A percentile compares a stretch with the other conserved stretches of the same genome.
These are phyloP conservation scores for Trichoderma koningii DNA, from an alignment of 2,329 filamentous ascomycete species.

Conservation along the genomic window DNA sequence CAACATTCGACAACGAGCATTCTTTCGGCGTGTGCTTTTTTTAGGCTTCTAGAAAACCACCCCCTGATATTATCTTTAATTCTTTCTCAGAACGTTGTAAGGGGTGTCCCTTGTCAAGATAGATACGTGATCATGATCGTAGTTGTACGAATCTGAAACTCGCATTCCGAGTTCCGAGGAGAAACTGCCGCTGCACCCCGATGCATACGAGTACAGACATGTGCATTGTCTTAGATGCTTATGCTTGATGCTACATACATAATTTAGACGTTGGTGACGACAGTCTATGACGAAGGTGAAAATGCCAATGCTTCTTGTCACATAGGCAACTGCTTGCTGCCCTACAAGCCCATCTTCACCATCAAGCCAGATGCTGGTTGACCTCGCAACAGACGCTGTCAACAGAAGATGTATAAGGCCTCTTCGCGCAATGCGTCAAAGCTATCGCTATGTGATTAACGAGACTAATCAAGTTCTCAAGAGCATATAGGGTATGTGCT, in stretches of 20 bases:
- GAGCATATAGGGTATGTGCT: neutral
- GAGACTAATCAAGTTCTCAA: neutral
- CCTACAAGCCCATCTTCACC: neutral
- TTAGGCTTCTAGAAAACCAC: neutral
- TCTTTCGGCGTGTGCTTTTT: neutral
- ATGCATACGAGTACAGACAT: no score
- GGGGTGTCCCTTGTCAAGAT: no score
- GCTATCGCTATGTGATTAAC: neutral
- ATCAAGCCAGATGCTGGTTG: neutral
- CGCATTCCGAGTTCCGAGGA: no score
- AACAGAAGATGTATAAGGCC: neutral
- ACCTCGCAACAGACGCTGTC: neutral
- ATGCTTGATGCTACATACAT: no score
- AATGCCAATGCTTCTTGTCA: neutral
- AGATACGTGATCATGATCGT: no score
- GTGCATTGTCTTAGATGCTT: no score
- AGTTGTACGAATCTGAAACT: no score
- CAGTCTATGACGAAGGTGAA: neutral
- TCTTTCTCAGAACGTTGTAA: no score
- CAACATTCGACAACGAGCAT: slow-evolving; percentile 2
- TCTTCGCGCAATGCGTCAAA: neutral
- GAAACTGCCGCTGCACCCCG: no score
- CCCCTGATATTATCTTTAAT: neutral
- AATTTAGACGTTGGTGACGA: no score
- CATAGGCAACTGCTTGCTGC: neutral